A percentile compares a stretch with the other conserved stretches of the same genome.
Evolutionary conservation across 257 asterid genomes (phyloP).

Genomic region (Rauvolfia tetraphylla): DNA sequence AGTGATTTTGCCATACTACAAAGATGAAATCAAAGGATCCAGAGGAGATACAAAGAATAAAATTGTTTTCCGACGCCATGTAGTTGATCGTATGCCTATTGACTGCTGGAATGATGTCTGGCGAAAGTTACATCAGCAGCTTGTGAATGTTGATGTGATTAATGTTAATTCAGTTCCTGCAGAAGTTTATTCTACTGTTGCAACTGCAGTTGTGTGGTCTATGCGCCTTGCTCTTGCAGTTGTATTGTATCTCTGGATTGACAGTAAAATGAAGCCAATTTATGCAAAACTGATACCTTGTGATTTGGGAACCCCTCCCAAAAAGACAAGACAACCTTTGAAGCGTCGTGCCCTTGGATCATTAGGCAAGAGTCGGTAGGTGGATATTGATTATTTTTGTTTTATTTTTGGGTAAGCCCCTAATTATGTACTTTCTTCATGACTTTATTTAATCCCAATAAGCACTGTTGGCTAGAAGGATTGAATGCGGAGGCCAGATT

Average conservation of each 20-base stretch:
- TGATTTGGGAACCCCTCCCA: constrained; percentile 87
- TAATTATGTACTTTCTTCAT: not conserved
- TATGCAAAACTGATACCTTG: constrained; percentile 83
- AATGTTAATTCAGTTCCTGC: constrained; percentile 66
- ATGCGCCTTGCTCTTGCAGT: constrained; percentile 95
- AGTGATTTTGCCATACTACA: constrained; percentile 88
- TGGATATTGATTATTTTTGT: constrained; percentile 9
- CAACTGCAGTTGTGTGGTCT: constrained; percentile 94
- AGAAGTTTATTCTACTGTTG: constrained; percentile 77
- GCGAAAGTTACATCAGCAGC: constrained; percentile 93
- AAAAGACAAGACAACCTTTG: constrained; percentile 52
- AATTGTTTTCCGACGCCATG: constrained; percentile 73
- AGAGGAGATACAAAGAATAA: constrained; percentile 46
- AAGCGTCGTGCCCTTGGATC: constrained; percentile 73
- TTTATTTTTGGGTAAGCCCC: constrained; percentile 5
- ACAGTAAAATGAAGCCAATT: constrained; percentile 78
- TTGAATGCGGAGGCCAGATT: not conserved
- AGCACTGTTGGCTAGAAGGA: not conserved
- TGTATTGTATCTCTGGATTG: constrained; percentile 78
- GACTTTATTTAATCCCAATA: not conserved
- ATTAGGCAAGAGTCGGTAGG: constrained; percentile 93
- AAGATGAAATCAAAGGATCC: constrained; percentile 49
- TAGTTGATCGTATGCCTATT: constrained; percentile 86
- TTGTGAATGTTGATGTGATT: constrained; percentile 83
- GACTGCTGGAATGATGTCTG: constrained; percentile 99